Base-by-base conservation (phyloP, 352 stramenopile genomes). In the Pythium periplocum region DNA sequence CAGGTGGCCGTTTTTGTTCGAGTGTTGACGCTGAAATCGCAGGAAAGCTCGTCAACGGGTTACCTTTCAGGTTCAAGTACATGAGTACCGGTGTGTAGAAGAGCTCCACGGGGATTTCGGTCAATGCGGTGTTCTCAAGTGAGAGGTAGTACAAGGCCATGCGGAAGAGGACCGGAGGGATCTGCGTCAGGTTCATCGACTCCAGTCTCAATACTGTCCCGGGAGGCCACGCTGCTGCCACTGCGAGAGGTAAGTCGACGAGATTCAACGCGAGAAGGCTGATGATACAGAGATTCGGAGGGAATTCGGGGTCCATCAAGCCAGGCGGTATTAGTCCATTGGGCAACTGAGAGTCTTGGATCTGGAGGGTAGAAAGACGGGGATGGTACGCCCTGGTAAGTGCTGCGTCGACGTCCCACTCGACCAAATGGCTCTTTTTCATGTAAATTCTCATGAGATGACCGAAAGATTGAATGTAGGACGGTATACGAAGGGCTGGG, bases 381-480 rank as follows among this genome's bases (percentile, higher is more conserved):
- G 10, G 10, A n/a, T 48, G 43, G 17, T 48, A n/a, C 43, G 9
- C 26, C 6, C 9, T n/a, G 10, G 43, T 48, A n/a, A 32, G 10
- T 32, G 43, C 43, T 8, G 43, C 43, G 17, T 48, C 43, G 10
- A n/a, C 10, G 38, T 12, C 43, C 43, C 43, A 48, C 43, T 48
- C 17, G 17, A 30, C 10, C 6, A 48, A 9, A 31, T 7, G 8
- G 43, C 9, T 31, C 8, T 48, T 11, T 31, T 6, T 8, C 9
- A 48, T 31, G 6, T 32, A 30, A 9, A 48, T 7, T 31, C 9
- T 30, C 9, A n/a, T 30, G 43, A 48, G 43, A 11, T 48, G 43
- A 30, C 26, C 6, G 43, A 48, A 31, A 30, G 10, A 32, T n/a
- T 48, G 43, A 6, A 48, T 7, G 9, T 31, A 11, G 10, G 43